Evolutionary conservation across 805 yeast species (phyloP).

Genomic region (Tanozyma kutaoensis): DNA sequence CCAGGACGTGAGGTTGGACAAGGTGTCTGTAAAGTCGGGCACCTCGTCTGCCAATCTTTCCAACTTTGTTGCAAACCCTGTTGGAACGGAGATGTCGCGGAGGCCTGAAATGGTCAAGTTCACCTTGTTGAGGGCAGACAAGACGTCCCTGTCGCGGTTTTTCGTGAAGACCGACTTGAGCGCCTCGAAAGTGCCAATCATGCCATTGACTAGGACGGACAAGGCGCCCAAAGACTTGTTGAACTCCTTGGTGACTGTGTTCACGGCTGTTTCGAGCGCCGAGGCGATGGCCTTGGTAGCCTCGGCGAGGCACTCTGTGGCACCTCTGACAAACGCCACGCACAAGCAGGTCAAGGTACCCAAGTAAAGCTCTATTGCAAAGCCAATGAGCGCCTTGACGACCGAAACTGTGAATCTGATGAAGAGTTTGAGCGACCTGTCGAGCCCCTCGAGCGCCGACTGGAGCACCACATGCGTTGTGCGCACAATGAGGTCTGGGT

Average conservation of each 20-base stretch:
- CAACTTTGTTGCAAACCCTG: constrained; percentile 45
- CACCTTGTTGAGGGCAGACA: constrained; percentile 41
- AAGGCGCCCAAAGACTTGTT: constrained; percentile 55
- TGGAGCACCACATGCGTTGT: constrained; percentile 20
- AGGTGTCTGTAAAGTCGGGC: constrained; percentile 41
- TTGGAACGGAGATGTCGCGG: constrained; percentile 46
- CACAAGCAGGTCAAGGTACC: constrained; percentile 85
- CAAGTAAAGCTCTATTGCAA: constrained; percentile 40
- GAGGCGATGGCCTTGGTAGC: constrained; percentile 62
- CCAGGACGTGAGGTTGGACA: too few relatives aligned
- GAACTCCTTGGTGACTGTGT: constrained; percentile 37
- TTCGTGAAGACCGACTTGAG: constrained; percentile 39
- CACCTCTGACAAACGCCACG: constrained; percentile 60
- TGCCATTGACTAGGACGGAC: constrained; percentile 40
- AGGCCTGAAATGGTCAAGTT: constrained; percentile 9
- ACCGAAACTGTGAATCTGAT: constrained; percentile 39
- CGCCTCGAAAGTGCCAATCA: constrained; percentile 31
- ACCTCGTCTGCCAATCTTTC: constrained; percentile 34
- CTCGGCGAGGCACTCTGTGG: constrained; percentile 34
- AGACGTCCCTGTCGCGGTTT: constrained; percentile 14
- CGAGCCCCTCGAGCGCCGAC: constrained; percentile 26
- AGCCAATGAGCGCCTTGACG: constrained; percentile 3
- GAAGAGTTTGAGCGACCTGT: constrained; percentile 20
- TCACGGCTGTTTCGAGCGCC: constrained; percentile 41
- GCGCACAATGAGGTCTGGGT: constrained; percentile 2